Conservation (phyloP, 192 early-diverging fungal genomes). For the Thamnidium elegans region DNA sequence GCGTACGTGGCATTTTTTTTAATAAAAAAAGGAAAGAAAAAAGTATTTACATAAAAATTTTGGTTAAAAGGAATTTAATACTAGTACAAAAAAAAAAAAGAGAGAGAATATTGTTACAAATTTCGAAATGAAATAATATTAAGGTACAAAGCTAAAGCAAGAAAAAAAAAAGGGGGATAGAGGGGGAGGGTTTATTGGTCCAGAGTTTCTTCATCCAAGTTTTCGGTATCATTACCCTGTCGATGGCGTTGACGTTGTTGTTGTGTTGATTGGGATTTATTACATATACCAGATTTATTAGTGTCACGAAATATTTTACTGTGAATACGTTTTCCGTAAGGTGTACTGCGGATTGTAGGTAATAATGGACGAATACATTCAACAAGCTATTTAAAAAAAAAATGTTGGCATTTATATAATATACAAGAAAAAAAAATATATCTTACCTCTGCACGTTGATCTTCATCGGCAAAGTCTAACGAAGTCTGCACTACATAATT, state of each 20-base stretch:
- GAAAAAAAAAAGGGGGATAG: too few relatives aligned
- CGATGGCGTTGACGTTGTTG: neutral
- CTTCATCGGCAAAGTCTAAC: conserved; percentile 72
- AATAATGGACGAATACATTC: conserved; percentile 79
- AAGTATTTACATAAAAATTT: too few relatives aligned
- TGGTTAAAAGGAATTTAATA: too few relatives aligned
- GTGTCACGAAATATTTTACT: conserved; percentile 55
- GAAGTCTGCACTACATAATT: conserved; percentile 92
- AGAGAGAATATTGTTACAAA: too few relatives aligned
- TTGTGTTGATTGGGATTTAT: neutral
- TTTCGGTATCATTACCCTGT: neutral
- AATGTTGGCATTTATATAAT: conserved; percentile 1
- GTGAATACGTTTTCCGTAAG: conserved; percentile 87
- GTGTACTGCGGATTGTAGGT: conserved; percentile 79
- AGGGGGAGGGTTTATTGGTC: too few relatives aligned
- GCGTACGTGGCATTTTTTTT: too few relatives aligned
- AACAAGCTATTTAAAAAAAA: conserved; percentile 53
- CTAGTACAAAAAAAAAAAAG: too few relatives aligned
- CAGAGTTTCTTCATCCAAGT: too few relatives aligned
- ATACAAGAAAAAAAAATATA: neutral
- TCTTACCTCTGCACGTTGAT: conserved; percentile 60
- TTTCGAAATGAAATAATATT: too few relatives aligned
- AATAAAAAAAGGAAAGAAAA: too few relatives aligned
- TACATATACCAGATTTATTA: too few relatives aligned
- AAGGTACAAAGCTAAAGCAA: too few relatives aligned